These are phyloP conservation scores for Fusarium coicis DNA, from an alignment of 2,329 filamentous ascomycete genomes.

Conservation along the genomic window DNA sequence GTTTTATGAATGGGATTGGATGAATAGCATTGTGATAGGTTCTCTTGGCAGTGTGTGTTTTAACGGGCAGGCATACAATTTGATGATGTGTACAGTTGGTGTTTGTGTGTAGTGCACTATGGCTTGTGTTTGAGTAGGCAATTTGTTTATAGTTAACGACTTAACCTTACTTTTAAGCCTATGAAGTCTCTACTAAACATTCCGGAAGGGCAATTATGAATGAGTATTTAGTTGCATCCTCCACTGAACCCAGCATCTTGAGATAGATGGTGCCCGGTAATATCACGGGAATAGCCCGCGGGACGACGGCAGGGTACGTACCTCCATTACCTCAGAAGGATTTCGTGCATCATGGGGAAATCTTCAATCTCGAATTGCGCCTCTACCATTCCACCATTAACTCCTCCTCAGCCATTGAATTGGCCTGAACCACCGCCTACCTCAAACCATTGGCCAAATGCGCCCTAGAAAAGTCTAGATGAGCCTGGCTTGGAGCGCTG, in stretches of 20 bases:
- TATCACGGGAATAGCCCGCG: background rate
- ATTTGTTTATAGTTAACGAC: background rate
- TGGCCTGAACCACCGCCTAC: background rate
- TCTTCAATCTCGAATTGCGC: slow-evolving; percentile 14
- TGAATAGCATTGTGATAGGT: background rate
- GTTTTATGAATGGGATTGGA: background rate
- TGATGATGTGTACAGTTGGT: background rate
- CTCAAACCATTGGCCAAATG: slow-evolving; percentile 32
- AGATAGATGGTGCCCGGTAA: background rate
- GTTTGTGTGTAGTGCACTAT: background rate
- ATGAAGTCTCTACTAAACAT: background rate
- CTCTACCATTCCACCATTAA: background rate
- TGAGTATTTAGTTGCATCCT: background rate
- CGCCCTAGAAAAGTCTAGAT: slow-evolving; percentile 44
- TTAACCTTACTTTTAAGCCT: background rate
- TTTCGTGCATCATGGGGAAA: slow-evolving; percentile 33
- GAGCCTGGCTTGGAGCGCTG: slow-evolving; percentile 52
- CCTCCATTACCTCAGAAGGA: slow-evolving; percentile 17
- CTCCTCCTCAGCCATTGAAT: slow-evolving; percentile 9
- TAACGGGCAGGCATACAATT: too few relatives aligned
- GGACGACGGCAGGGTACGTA: slow-evolving; percentile 18
- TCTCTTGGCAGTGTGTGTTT: background rate
- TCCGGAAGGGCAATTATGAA: rapidly evolving
- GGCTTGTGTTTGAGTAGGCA: background rate
- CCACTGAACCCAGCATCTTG: background rate